Conservation (phyloP, 495 filamentous ascomycete species). For the Elasticomyces elasticus region DNA sequence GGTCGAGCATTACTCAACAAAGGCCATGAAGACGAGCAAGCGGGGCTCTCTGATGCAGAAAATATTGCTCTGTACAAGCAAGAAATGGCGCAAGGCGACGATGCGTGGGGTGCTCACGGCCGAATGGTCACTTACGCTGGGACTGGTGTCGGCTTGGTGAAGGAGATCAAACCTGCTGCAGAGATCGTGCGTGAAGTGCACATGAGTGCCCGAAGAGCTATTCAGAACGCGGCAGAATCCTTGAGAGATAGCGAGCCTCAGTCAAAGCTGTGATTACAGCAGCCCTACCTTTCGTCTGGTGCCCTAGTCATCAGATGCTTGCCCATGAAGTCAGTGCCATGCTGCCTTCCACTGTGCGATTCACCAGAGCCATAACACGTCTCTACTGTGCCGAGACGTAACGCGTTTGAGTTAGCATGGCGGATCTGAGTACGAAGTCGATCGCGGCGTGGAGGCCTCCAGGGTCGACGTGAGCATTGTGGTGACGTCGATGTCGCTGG, state of each 20-base stretch:
- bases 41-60: background rate
- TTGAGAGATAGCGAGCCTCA: background rate
- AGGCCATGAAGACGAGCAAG: background rate
- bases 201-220: background rate
- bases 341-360: no score
- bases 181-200: background rate
- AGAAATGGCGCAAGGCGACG: background rate
- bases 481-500: no score
- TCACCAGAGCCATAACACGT: no score
- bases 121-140: background rate
- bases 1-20: background rate
- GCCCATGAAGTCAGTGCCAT: background rate
- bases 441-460: no score
- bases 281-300: background rate
- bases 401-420: no score
- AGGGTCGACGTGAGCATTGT: no score
- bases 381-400: no score
- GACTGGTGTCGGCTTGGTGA: slow-evolving; percentile 1
- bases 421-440: no score
- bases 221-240: background rate
- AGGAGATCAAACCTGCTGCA: background rate
- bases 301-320: background rate
- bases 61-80: background rate
- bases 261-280: background rate
- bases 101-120: background rate